phyloP scores from a whole-genome alignment of 768 basidiomycete species.

The Scleroderma bovista region DNA sequence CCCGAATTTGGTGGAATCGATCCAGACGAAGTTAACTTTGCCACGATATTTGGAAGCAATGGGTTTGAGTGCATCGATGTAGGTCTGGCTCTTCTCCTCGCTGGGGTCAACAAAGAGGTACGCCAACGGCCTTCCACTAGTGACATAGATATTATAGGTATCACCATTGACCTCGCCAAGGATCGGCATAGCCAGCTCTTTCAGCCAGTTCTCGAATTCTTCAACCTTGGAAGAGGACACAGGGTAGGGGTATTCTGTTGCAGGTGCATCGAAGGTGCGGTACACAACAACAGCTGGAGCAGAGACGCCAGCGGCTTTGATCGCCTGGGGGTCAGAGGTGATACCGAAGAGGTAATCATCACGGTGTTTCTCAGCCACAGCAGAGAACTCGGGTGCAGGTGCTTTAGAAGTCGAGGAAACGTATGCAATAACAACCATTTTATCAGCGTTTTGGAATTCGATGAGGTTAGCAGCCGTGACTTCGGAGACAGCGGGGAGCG shows the following conservation, averaged over 20 bases:
- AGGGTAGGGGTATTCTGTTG: slow-evolving; percentile 61
- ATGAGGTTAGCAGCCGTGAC: slow-evolving; percentile 72
- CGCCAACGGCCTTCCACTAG: slow-evolving; percentile 79
- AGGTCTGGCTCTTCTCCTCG: slow-evolving; percentile 53
- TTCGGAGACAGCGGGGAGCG: slow-evolving; percentile 85
- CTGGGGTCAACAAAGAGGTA: slow-evolving; percentile 91
- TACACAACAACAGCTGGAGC: slow-evolving; percentile 88
- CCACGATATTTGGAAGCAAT: slow-evolving; percentile 78
- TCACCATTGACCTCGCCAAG: slow-evolving; percentile 92
- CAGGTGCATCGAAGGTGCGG: slow-evolving; percentile 86
- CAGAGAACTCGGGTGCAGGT: slow-evolving; percentile 69
- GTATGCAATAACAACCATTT: slow-evolving; percentile 86
- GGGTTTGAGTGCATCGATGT: slow-evolving; percentile 65
- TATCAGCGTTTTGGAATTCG: slow-evolving; percentile 86
- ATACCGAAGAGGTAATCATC: slow-evolving; percentile 93
- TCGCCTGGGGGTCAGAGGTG: slow-evolving; percentile 63
- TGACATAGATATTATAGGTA: slow-evolving; percentile 84
- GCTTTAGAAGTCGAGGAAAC: slow-evolving; percentile 65
- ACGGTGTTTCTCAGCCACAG: slow-evolving; percentile 79
- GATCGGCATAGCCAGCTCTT: slow-evolving; percentile 79
- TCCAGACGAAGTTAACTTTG: slow-evolving; percentile 96
- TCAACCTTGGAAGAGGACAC: slow-evolving; percentile 45
- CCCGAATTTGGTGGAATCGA: slow-evolving; percentile 90
- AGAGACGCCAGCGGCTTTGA: slow-evolving; percentile 65
- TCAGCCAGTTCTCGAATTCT: slow-evolving; percentile 73